Evolutionary conservation across 2,329 filamentous ascomycete genomes (phyloP), one percentile per base, ranked within the genome.

Genomic region (Helicocarpus griseus): DNA sequence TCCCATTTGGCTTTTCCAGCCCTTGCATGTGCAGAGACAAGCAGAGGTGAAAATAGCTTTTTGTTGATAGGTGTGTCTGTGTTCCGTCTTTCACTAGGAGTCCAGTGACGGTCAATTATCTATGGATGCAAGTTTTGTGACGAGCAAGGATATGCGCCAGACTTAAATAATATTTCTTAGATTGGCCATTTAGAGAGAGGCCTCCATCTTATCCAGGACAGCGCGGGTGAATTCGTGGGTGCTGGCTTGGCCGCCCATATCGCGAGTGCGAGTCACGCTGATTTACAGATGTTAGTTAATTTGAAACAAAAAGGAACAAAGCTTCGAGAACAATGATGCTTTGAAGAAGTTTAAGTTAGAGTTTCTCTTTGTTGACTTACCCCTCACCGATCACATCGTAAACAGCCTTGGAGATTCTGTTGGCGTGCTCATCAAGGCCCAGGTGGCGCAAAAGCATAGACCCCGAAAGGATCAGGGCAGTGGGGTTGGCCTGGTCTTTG

Each of bases 401-500:
- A 44, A 86, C 81, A 29, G 74, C 75, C 67, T 91, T 91, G 71
- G 89, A 94, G 74, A 97, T 95, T 69, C 93, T 85, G 82, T 96
- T 96, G 66, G 93, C 93, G 72, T 98, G 93, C 72, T 97, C 89
- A 68, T 98, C 91, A 48, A 98, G 86, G 62, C 93, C 93, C 60
- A 98, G 81, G 77, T 98, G 93, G 69, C 93, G 86, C 70, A 98
- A 81, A 64, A 98, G 85, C 93, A 98, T 98, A 69, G 89, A 87
- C 60, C 89, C 89, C 54, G 89, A 95, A 58, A 98, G 86, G 61
- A 98, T 82, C 77, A 98, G 79, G 59, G 93, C 93, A 52, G 89
- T 96, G 50, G 93, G 93, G 81, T 98, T 98, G 60, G 93, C 93
- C 78, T 97, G 89, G 75, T 96, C 90, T 80, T 96, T 96, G 78